Evolutionary conservation across 352 stramenopile species (phyloP).

Genomic region (Pythium insidiosum): DNA sequence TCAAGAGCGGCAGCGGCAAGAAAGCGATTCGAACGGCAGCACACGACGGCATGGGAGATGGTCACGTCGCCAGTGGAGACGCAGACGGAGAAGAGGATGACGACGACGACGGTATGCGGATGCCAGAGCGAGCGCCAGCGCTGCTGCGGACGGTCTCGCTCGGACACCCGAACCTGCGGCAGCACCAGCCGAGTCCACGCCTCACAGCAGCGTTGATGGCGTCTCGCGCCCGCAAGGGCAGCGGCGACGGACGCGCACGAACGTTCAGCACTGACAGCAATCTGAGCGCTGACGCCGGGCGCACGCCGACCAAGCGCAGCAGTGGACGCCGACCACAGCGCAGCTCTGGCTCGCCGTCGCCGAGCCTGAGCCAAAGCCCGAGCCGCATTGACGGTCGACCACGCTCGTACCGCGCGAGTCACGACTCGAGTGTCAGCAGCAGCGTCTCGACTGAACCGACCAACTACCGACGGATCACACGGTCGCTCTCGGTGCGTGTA

Average conservation of each 20-base stretch:
- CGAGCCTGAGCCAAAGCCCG: too few species aligned
- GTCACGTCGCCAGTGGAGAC: background rate
- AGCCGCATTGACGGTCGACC: too few species aligned
- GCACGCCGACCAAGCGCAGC: too few species aligned
- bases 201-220: conserved; percentile 36
- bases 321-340: too few species aligned
- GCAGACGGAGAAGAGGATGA: conserved; percentile 10
- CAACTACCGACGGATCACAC: conserved; percentile 44
- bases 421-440: conserved; percentile 46
- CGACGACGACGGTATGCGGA: conserved; percentile 11
- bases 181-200: conserved; percentile 29
- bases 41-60: conserved; percentile 7
- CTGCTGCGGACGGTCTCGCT: conserved; percentile 40
- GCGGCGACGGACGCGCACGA: too few species aligned
- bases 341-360: too few species aligned
- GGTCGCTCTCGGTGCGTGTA: conserved; percentile 43
- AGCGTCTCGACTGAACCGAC: conserved; percentile 45
- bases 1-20: background rate
- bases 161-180: conserved; percentile 15
- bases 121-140: conserved; percentile 20
- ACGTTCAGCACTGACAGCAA: too few species aligned
- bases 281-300: too few species aligned
- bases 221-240: conserved; percentile 27
- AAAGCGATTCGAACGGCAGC: too few species aligned
- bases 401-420: conserved; percentile 11